phyloP scores from a whole-genome alignment of 495 filamentous ascomycete genomes.

The Penicillium diatomitis region DNA sequence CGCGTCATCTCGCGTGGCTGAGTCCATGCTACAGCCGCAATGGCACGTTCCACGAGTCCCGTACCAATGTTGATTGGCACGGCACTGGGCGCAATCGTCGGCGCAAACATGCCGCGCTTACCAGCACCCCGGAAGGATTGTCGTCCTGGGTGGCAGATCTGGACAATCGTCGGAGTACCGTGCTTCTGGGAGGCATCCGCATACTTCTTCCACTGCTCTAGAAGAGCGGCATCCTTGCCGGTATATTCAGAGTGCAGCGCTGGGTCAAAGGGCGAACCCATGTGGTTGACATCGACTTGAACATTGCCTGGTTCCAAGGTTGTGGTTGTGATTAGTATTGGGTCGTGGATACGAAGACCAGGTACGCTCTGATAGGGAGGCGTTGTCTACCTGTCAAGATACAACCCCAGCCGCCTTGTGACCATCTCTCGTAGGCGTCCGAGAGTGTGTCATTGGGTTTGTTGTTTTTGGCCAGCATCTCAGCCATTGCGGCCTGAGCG shows the following conservation, averaged over 20 bases:
- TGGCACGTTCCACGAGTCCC: slow-evolving; percentile 24
- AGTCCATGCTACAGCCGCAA: slow-evolving; percentile 30
- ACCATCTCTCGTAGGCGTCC: slow-evolving; percentile 40
- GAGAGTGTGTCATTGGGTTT: slow-evolving; percentile 24
- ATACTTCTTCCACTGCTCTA: slow-evolving; percentile 37
- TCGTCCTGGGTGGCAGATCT: slow-evolving; percentile 51
- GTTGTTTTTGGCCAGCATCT: slow-evolving; percentile 26
- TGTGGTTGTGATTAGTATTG: not conserved
- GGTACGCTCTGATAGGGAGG: not conserved
- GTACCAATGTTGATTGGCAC: slow-evolving; percentile 33
- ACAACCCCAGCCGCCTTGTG: slow-evolving; percentile 40
- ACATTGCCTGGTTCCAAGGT: slow-evolving; percentile 35
- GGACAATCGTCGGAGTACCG: slow-evolving; percentile 42
- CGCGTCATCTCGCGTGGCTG: slow-evolving; percentile 38
- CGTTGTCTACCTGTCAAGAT: slow-evolving; percentile 29
- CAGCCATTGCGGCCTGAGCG: slow-evolving; percentile 41
- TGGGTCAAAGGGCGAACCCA: slow-evolving; percentile 34
- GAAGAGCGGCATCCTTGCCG: slow-evolving; percentile 17
- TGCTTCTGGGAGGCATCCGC: slow-evolving; percentile 36
- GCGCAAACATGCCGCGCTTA: slow-evolving; percentile 32
- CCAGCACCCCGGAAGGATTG: slow-evolving; percentile 43
- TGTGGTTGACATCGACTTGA: slow-evolving; percentile 46
- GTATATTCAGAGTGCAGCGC: slow-evolving; percentile 30
- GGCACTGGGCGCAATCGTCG: slow-evolving; percentile 39
- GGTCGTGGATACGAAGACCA: not conserved